Base-by-base conservation (phyloP, 2,329 filamentous ascomycete species). In the Sclerotinia glacialis region DNA sequence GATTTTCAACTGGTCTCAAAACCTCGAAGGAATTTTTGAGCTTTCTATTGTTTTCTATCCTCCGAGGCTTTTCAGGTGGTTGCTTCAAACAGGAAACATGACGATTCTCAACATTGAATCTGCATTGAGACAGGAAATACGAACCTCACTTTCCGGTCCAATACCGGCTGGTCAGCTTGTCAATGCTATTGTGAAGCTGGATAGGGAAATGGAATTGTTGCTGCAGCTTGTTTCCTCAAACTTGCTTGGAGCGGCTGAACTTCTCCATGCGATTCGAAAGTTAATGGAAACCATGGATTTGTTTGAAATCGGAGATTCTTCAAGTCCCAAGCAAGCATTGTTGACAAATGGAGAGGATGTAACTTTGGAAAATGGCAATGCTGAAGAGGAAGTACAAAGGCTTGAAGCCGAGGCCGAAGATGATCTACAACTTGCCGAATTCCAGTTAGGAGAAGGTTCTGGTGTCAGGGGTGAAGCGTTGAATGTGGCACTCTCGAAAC, bases 261-360 rank as follows among this genome's bases (percentile, higher is more conserved):
- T 93, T 7, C 82, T 92, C 2, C 80, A 88, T 66, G 85, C 87
- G 5, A 84, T 93, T 63, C 84, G 86, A 64, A 78, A 85, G 2
- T 80, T 93, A 21, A 89, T 93, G 80, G 82, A 85, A 56, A 92
- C 87, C 71, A 82, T 93, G 50, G 88, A 89, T 68, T 76, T 87
- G n/a, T 64, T 76, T 34, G 58, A 61, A 61, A 16, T 49, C 5
- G 74, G 71, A 44, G 72, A 74, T 23, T 69, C 69, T 58, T 34
- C 69, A 16, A 67, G 59, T n/a, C 67, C 67, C 12, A 72, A 71
- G 58, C 71, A 72, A 62, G 58, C 60, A 3, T 66, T 76, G 3
- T 70, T 77, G 18, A 74, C 72, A 11, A 73, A 72, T 65, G 73
- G 70, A 7, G 68, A 72, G 21, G 65, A 66, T 1, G 1, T 56